phyloP scores from a whole-genome alignment of 192 early-diverging fungal species.

The Radiomyces spectabilis region DNA sequence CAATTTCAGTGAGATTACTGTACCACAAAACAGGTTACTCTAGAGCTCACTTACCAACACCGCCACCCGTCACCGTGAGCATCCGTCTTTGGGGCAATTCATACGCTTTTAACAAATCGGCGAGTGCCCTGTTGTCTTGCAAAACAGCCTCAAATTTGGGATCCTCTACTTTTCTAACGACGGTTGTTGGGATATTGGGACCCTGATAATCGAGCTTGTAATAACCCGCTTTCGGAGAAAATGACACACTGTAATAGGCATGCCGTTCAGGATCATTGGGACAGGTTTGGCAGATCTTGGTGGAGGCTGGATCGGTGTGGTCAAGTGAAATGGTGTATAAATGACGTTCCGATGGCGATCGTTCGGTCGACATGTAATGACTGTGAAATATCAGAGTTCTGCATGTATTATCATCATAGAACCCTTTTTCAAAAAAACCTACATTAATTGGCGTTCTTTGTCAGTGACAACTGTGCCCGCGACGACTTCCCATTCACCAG shows the following conservation, averaged over 20 bases:
- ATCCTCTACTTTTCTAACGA: conserved; percentile 49
- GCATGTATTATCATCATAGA: neutral
- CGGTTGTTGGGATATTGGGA: conserved; percentile 76
- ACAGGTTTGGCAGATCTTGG: conserved; percentile 25
- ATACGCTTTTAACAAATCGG: conserved; percentile 36
- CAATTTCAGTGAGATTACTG: neutral
- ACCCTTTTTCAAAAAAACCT: conserved; percentile 31
- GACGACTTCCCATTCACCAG: conserved; percentile 66
- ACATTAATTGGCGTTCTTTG: conserved; percentile 26
- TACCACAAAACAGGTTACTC: too few relatives aligned
- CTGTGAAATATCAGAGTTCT: neutral
- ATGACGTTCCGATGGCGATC: conserved; percentile 32
- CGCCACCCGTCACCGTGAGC: conserved; percentile 25
- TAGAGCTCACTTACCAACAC: conserved; percentile 17
- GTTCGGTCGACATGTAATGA: conserved; percentile 25
- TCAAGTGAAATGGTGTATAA: conserved; percentile 27
- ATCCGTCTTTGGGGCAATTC: conserved; percentile 51
- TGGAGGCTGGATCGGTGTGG: neutral
- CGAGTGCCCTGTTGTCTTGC: conserved; percentile 46
- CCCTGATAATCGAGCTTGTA: conserved; percentile 76
- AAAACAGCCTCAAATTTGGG: conserved; percentile 45
- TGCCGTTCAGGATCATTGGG: conserved; percentile 25
- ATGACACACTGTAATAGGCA: conserved; percentile 62
- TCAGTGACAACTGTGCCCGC: conserved; percentile 34
- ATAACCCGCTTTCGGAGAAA: conserved; percentile 68